Base-by-base conservation (phyloP, 2,329 filamentous ascomycete genomes). In the Septoria petroselini region DNA sequence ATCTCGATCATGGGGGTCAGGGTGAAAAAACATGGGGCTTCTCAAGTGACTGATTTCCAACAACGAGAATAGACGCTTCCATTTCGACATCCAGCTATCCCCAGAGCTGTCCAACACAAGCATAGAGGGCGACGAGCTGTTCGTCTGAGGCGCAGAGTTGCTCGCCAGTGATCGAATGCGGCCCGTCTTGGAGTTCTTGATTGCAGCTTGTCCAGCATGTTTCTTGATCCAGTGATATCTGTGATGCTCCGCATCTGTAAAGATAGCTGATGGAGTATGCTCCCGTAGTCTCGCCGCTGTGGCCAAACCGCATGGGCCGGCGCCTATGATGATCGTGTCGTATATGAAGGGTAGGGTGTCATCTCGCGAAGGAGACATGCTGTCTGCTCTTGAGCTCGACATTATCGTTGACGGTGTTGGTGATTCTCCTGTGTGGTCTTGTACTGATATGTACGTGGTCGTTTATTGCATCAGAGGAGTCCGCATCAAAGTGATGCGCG, bases 11-110 rank as follows among this genome's bases (percentile, higher is more conserved):
- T 79, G 74, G 0, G 87, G 87, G 62, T 91, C 86, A 11, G 88
- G 76, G 62, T 93, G 87, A 71, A 89, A 91, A 62, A 91, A 86
- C 84, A 91, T 86, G 0, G 86, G 87, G 58, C 85, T 90, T 12
- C 87, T 77, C 31, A 93, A 71, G 60, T 90, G 81, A 1, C 78
- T 75, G 39, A 91, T 91, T 41, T 83, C 78, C 37, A 88, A 80
- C 2, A 77, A 79, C 25, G 76, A 72, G 68, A 91, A 91, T 3
- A 85, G 76, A 11, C 75, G 71, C 37, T 86, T 80, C 87, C 87
- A 91, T 33, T 81, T 76, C 7, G 76, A 70, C 74, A 91, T 81
- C 86, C 86, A 91, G 37, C 71, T 62, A 40, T 77, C 70, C 0
- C 78, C 79, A 1, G 79, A 79, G 1, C 78, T 79, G 60, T 91